phyloP scores from a whole-genome alignment of 164 flowering plant species.

The Stephania yunnanensis region DNA sequence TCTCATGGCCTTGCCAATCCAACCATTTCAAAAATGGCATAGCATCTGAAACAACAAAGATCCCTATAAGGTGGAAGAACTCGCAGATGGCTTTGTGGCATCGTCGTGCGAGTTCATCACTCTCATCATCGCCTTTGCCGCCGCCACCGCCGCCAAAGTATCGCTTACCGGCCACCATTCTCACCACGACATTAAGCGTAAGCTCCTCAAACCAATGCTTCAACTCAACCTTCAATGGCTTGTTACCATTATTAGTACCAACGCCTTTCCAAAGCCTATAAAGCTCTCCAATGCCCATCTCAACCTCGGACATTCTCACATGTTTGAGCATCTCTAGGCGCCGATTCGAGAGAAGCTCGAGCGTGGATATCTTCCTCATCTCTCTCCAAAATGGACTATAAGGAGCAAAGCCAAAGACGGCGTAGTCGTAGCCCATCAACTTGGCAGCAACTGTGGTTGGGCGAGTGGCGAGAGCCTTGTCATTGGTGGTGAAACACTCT shows the following conservation, averaged over 20 bases:
- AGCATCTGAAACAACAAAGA: constrained; percentile 22
- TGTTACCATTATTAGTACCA: neutral
- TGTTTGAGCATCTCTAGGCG: constrained; percentile 15
- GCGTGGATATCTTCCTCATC: constrained; percentile 12
- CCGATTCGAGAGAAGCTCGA: constrained; percentile 15
- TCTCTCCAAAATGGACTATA: constrained; percentile 17
- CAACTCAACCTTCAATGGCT: constrained; percentile 8
- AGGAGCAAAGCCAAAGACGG: constrained; percentile 16
- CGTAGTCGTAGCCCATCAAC: constrained; percentile 15
- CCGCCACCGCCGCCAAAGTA: neutral
- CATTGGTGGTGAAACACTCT: constrained; percentile 17
- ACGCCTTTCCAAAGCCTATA: neutral
- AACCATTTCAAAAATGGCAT: constrained; percentile 29
- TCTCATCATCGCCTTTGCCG: neutral
- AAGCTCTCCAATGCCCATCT: constrained; percentile 8
- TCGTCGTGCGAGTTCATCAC: constrained; percentile 11
- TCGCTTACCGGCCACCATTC: constrained; percentile 21
- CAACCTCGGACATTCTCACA: constrained; percentile 5
- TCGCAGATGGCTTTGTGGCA: constrained; percentile 17
- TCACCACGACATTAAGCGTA: constrained; percentile 14
- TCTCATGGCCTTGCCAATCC: constrained; percentile 32
- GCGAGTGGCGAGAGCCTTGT: constrained; percentile 12
- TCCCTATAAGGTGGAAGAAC: constrained; percentile 15
- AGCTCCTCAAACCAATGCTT: constrained; percentile 13
- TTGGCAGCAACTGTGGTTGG: constrained; percentile 13